Evolutionary conservation across 2,329 filamentous ascomycete species (phyloP).

Genomic region (Sarocladium oryzae): DNA sequence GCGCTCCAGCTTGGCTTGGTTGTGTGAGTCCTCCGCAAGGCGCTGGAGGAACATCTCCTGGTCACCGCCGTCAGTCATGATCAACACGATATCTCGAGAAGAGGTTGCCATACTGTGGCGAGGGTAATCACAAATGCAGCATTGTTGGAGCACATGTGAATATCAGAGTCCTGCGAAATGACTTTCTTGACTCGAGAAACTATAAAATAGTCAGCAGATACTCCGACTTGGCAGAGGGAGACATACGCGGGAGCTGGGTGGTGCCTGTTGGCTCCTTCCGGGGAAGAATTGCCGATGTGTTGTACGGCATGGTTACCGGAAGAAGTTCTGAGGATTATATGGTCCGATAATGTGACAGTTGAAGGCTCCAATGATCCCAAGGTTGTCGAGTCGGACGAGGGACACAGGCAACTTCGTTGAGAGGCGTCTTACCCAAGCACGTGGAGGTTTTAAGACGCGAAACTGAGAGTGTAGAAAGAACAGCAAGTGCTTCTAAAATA

Average conservation of each 20-base stretch:
- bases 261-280: constrained; percentile 78
- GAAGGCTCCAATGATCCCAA: no score
- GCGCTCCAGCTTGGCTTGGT: constrained; percentile 81
- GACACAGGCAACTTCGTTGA: no score
- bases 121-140: constrained; percentile 90
- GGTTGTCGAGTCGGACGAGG: no score
- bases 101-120: constrained; percentile 57
- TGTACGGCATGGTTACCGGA: constrained; percentile 96
- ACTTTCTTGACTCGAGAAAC: constrained; percentile 96
- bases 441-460: no score
- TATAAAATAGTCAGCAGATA: constrained; percentile 28
- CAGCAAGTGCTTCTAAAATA: no score
- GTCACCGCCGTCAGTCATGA: neutral
- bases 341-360: no score
- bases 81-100: neutral
- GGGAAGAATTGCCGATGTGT: constrained; percentile 75
- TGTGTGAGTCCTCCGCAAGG: constrained; percentile 76
- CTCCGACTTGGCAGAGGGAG: neutral
- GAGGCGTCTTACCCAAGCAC: no score
- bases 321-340: no score
- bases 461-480: no score
- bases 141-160: constrained; percentile 82
- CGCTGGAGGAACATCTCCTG: constrained; percentile 97
- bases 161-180: constrained; percentile 79
- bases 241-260: constrained; percentile 76